Evolutionary conservation across 805 yeast species (phyloP), one percentile per base, ranked within the genome.

Genomic region (Candida sithepensis): DNA sequence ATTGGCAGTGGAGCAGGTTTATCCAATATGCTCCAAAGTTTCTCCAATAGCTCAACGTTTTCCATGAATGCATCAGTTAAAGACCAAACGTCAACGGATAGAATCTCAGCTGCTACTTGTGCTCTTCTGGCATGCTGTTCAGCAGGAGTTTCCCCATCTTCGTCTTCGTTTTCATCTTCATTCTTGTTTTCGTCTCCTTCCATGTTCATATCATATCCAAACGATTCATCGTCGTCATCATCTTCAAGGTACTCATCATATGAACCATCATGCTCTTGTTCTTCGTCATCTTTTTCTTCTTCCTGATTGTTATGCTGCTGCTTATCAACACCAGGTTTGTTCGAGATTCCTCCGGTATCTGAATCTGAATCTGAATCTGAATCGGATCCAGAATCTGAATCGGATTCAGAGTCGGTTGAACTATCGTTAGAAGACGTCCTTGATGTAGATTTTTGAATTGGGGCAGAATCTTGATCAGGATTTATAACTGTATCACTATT

Each of bases 1-100:
- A 89, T 85, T 30, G 91, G 81, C 48, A 84, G 71, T 14, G 88
- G 88, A 8, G 77, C 74, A 2, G 77, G 77, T 46, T 76, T 75
- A 57, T 88, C 95, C 49, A 94, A 72, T 19, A 91, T 72, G 19
- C 80, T 67, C 99, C 99, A 94, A 41, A 94, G 68, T 58, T 77
- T 79, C 45, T 79, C 78, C 58, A 94, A 68, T 34, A 88, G 72
- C 19, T 73, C 76, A 3, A 78, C 71, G 50, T 82, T 79, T 55
- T 87, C 91, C 84, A 92, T 83, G 46, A 94, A 84, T 1, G 96
- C 83, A 56, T 91, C 96, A 1, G 96, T 86, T 34, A 94, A 73
- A 2, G 95, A 85, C 97, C 97, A 92, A 8, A 90, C 91, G 61
- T 92, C 98, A 3, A 94, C 88, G 37, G 92, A 81, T 42, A 94